A percentile compares a stretch with the other conserved stretches of the same genome.
Conservation (phyloP, 202 grass and related monocot species). For the Carex arenaria region DNA sequence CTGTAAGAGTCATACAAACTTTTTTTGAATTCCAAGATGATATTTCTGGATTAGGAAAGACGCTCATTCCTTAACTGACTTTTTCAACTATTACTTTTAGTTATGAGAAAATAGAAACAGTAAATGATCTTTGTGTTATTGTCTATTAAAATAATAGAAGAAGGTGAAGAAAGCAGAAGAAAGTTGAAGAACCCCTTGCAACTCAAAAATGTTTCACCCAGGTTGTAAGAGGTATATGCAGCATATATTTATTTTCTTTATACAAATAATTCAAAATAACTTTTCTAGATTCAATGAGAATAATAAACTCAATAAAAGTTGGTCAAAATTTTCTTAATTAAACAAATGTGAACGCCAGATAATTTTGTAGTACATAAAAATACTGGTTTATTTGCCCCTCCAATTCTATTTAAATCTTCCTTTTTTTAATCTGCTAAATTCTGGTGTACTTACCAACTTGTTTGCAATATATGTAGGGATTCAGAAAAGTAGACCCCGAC, state of each 20-base stretch:
- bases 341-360: neutral
- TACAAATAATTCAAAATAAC: neutral
- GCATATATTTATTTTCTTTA: slow-evolving; percentile 8
- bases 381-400: neutral
- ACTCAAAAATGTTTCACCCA: slow-evolving; percentile 41
- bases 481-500: slow-evolving; percentile 92
- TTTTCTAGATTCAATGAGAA: neutral
- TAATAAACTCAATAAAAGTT: neutral
- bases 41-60: neutral
- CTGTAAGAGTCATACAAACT: neutral
- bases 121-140: slow-evolving; percentile 39
- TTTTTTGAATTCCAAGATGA: neutral
- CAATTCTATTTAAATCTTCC: neutral
- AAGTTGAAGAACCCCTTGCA: slow-evolving; percentile 31
- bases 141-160: slow-evolving; percentile 32
- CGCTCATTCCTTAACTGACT: neutral
- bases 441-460: neutral
- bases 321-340: neutral
- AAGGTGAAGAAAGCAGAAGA: slow-evolving; percentile 38
- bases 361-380: neutral
- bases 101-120: neutral
- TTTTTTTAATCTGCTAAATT: neutral
- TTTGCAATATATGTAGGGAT: slow-evolving; percentile 46
- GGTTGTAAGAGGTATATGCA: slow-evolving; percentile 39
- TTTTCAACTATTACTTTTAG: neutral